phyloP scores from a whole-genome alignment of 2,329 filamentous ascomycete genomes.

The Plectosphaerella cucumerina region DNA sequence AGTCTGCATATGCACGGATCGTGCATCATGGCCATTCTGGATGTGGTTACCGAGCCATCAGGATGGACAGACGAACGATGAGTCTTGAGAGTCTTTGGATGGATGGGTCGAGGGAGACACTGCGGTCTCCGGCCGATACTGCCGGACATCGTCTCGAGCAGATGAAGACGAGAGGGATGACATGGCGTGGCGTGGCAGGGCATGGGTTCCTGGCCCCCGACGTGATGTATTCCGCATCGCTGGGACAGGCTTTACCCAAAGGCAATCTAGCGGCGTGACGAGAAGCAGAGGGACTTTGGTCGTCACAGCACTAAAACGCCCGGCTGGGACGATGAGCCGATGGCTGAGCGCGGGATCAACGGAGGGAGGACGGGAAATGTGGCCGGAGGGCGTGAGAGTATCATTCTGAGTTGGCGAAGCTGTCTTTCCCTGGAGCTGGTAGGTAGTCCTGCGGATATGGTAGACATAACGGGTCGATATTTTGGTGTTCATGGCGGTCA shows the following conservation, averaged over 20 bases:
- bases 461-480: not conserved
- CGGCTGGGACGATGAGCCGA: conserved; percentile 1
- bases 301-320: conserved; percentile 4
- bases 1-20: not conserved
- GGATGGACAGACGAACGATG: not conserved
- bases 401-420: too few species aligned
- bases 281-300: conserved; percentile 4
- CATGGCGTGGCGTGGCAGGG: too few species aligned
- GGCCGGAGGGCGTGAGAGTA: not conserved
- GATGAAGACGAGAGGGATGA: too few species aligned
- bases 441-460: not conserved
- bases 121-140: too few species aligned
- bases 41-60: not conserved
- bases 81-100: not conserved
- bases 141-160: too few species aligned
- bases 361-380: too few species aligned
- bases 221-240: not conserved
- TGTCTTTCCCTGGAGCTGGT: not conserved
- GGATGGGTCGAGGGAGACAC: too few species aligned
- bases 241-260: conserved; percentile 4
- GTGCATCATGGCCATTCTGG: not conserved
- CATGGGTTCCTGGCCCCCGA: too few species aligned
- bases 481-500: too few species aligned
- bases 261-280: conserved; percentile 10
- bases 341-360: not conserved